Conservation (phyloP, 345 rosid species). For the Lepidium aucheri region DNA sequence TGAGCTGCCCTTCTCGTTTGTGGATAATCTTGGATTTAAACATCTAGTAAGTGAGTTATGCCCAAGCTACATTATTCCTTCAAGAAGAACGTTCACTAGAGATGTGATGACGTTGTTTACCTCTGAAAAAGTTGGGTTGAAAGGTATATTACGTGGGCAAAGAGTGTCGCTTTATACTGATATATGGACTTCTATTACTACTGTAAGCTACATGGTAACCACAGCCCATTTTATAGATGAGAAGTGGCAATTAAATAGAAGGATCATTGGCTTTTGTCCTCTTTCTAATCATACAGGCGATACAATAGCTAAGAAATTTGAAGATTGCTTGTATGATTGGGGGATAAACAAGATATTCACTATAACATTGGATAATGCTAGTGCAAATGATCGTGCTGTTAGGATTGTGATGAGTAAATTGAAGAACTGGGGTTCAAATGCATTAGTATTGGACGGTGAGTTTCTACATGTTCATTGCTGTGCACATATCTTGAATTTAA, state of each 20-base stretch:
- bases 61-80: background rate
- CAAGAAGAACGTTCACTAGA: background rate
- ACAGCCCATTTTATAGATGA: background rate
- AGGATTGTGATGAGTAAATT: background rate
- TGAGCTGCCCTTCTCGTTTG: background rate
- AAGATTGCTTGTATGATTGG: background rate
- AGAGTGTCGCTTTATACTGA: background rate
- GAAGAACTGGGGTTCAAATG: background rate
- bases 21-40: background rate
- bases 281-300: background rate
- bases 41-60: background rate
- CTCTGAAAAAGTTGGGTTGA: background rate
- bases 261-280: background rate
- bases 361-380: background rate
- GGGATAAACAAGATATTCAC: background rate
- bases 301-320: background rate
- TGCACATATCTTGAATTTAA: background rate
- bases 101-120: background rate
- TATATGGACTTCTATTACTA: background rate
- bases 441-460: background rate
- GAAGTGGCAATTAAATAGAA: background rate
- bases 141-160: background rate
- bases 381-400: background rate
- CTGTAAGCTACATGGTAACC: background rate
- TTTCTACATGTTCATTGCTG: background rate